These are phyloP conservation scores for Nakazawaea ernobii DNA, from an alignment of 805 yeast genomes.

Conservation along the genomic window DNA sequence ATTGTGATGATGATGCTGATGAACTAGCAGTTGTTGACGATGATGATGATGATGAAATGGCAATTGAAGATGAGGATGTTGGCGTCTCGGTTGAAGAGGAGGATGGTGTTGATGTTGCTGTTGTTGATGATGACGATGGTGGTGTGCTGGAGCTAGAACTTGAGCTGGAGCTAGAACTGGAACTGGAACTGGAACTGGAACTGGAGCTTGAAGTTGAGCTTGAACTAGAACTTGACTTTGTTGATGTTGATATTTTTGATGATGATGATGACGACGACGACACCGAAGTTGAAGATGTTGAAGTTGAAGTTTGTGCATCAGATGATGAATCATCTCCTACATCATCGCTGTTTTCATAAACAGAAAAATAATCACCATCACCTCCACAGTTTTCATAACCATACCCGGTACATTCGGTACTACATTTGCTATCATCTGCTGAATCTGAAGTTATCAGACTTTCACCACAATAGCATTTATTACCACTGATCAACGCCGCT, in stretches of 20 bases:
- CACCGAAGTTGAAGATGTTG: conserved; percentile 16
- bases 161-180: not conserved
- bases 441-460: conserved; percentile 25
- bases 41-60: conserved; percentile 14
- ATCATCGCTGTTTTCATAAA: conserved; percentile 33
- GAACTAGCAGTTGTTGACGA: conserved; percentile 12
- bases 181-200: no score
- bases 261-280: no score
- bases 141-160: not conserved
- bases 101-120: conserved; percentile 13
- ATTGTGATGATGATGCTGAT: conserved; percentile 12
- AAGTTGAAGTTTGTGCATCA: conserved; percentile 23
- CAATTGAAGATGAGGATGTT: conserved; percentile 15
- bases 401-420: conserved; percentile 53
- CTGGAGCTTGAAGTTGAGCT: no score
- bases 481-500: conserved; percentile 49
- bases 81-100: conserved; percentile 15
- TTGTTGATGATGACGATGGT: conserved; percentile 12
- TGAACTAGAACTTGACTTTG: no score
- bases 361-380: conserved; percentile 36
- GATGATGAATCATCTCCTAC: conserved; percentile 9
- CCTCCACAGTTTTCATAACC: conserved; percentile 63
- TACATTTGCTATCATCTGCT: conserved; percentile 32
- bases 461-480: conserved; percentile 65
- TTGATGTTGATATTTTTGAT: no score